A percentile compares a stretch with the other conserved stretches of the same genome.
These are phyloP conservation scores for Aspergillaceae sp. DNA, from an alignment of 2,329 filamentous ascomycete genomes.

Conservation along the genomic window DNA sequence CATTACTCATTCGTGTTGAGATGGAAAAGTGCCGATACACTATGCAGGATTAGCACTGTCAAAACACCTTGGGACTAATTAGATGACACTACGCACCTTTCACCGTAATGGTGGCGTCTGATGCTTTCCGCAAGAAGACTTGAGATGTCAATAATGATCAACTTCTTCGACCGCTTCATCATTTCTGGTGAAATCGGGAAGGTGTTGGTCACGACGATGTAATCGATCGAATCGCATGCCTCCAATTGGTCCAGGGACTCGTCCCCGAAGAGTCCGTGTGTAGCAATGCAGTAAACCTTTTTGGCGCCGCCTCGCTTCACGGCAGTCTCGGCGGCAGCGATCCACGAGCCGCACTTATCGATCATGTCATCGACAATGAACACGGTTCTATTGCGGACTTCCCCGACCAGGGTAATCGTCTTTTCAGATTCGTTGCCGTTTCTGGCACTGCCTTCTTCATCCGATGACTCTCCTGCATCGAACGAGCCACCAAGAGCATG, in stretches of 20 bases:
- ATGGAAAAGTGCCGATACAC: constrained; percentile 54
- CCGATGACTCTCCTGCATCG: constrained; percentile 80
- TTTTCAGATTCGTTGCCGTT: constrained; percentile 73
- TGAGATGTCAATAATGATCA: constrained; percentile 82
- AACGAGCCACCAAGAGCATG: constrained; percentile 73
- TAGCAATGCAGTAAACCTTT: constrained; percentile 95
- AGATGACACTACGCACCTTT: no score
- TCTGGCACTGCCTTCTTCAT: constrained; percentile 56
- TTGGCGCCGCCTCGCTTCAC: constrained; percentile 86
- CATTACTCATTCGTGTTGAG: constrained; percentile 35
- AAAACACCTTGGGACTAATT: no score
- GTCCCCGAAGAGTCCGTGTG: constrained; percentile 86
- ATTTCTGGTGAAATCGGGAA: constrained; percentile 80
- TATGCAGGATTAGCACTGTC: no score
- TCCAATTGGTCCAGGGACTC: constrained; percentile 86
- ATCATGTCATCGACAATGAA: constrained; percentile 99
- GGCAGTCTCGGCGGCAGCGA: constrained; percentile 91
- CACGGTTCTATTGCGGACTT: constrained; percentile 79
- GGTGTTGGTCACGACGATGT: constrained; percentile 92
- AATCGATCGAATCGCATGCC: constrained; percentile 84
- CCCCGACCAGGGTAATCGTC: constrained; percentile 94
- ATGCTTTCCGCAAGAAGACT: constrained; percentile 86
- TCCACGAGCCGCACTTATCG: constrained; percentile 93
- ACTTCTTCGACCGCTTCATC: constrained; percentile 63
- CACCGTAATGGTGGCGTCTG: constrained; percentile 90